Evolutionary conservation across 2,329 filamentous ascomycete genomes (phyloP).

Genomic region (Dactylellina drechsleri): DNA sequence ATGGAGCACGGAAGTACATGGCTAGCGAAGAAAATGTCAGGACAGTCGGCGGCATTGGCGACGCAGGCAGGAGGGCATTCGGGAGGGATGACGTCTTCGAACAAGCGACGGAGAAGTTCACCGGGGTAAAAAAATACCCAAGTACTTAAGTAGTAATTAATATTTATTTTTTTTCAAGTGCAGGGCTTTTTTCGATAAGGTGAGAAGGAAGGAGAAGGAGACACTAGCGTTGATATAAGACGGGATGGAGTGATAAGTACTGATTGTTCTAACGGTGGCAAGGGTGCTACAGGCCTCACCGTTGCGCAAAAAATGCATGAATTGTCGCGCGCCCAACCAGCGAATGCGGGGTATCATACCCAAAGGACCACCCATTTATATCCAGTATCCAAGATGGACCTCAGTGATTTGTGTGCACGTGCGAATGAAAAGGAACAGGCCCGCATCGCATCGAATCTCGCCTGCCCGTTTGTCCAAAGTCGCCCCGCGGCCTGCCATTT

Average conservation of each 20-base stretch:
- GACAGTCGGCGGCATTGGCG: constrained; percentile 51
- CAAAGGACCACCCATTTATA: too few relatives aligned
- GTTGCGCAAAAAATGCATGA: too few relatives aligned
- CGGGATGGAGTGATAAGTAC: too few relatives aligned
- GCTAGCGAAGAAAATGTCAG: constrained; percentile 76
- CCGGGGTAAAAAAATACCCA: constrained; percentile 28
- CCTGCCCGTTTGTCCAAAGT: too few relatives aligned
- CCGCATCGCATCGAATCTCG: neutral
- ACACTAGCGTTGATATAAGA: too few relatives aligned
- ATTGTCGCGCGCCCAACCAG: too few relatives aligned
- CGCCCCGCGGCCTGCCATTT: too few relatives aligned
- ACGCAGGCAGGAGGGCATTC: constrained; percentile 14
- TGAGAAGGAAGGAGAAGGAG: neutral
- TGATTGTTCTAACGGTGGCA: neutral
- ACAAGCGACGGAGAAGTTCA: constrained; percentile 45
- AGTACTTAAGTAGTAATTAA: too few relatives aligned
- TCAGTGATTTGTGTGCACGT: neutral
- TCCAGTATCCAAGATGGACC: too few relatives aligned
- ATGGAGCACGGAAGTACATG: constrained; percentile 82
- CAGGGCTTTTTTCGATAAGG: neutral
- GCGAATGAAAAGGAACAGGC: neutral
- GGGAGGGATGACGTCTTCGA: constrained; percentile 11
- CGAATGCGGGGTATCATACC: too few relatives aligned
- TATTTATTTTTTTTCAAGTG: neutral
- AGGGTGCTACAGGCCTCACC: too few relatives aligned